Conservation (phyloP, 1,139 yeast species). For the Pichia sp. region DNA sequence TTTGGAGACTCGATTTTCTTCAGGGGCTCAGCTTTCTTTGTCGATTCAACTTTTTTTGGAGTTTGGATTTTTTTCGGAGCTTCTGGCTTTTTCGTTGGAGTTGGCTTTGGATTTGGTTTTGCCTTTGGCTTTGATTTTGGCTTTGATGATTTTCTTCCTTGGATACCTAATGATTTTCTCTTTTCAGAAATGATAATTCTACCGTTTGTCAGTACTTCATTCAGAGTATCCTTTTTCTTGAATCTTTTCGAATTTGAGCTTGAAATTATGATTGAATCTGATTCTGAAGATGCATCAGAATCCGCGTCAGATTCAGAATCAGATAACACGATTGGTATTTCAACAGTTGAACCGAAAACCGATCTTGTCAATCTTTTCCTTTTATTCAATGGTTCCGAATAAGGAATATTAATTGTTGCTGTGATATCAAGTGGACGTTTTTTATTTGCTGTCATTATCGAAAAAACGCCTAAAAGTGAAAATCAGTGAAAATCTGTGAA, state of each 20-base stretch:
- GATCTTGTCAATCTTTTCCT: slow-evolving; percentile 15
- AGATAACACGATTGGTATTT: slow-evolving; percentile 15
- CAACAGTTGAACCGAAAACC: slow-evolving; percentile 11
- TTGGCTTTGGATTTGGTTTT: too few relatives aligned
- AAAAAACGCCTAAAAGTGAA: neutral
- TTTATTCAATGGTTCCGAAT: neutral
- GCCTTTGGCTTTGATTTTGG: neutral
- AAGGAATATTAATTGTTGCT: neutral
- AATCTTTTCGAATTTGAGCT: neutral
- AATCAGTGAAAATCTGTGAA: neutral
- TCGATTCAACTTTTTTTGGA: too few relatives aligned
- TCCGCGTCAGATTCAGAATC: slow-evolving; percentile 7
- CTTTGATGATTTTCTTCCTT: too few relatives aligned
- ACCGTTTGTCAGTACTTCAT: too few relatives aligned
- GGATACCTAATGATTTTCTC: too few relatives aligned
- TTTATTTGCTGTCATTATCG: neutral
- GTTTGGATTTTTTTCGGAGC: too few relatives aligned
- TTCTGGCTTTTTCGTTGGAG: too few relatives aligned
- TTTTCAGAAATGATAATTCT: too few relatives aligned
- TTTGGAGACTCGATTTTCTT: too few relatives aligned
- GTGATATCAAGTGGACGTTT: neutral
- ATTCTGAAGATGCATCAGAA: neutral
- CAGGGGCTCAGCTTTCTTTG: too few relatives aligned
- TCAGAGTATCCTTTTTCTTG: too few relatives aligned
- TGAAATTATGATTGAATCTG: neutral